These are phyloP conservation scores for Aspergillus awamori DNA, from an alignment of 2,329 filamentous ascomycete species.

Conservation along the genomic window DNA sequence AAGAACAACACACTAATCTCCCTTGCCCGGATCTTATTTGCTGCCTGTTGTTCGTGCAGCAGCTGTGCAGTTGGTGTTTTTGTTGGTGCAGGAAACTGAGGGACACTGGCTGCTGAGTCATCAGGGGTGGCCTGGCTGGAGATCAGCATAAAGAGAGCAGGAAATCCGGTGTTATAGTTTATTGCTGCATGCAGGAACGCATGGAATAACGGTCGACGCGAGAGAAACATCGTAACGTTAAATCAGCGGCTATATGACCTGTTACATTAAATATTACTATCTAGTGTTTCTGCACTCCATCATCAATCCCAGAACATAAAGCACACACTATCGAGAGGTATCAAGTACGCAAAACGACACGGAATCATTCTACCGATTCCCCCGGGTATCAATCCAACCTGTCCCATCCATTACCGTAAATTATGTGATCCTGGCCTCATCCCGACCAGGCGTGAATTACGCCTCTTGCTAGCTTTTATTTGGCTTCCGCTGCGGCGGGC, in stretches of 20 bases:
- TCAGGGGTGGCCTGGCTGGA: slow-evolving; percentile 11
- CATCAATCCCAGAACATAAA: slow-evolving; percentile 4
- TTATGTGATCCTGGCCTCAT: neutral
- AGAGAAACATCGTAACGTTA: neutral
- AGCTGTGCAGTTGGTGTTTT: no score
- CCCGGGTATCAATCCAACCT: slow-evolving; percentile 19
- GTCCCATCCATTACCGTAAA: slow-evolving; percentile 15
- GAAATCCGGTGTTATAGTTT: neutral
- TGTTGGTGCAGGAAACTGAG: no score
- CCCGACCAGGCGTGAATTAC: neutral
- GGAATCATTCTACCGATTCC: slow-evolving; percentile 9
- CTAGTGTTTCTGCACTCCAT: neutral
- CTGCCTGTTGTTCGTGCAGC: no score
- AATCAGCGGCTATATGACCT: neutral
- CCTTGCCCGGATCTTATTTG: no score
- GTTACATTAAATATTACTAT: slow-evolving; percentile 9
- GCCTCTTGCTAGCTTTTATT: slow-evolving; percentile 14
- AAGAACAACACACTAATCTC: no score
- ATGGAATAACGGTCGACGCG: no score
- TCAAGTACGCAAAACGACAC: slow-evolving; percentile 23
- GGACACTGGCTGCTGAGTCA: slow-evolving; percentile 22
- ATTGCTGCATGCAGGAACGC: no score
- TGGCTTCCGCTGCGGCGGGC: slow-evolving; percentile 15
- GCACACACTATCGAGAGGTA: slow-evolving; percentile 18
- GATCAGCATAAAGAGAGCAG: neutral